These are phyloP conservation scores for Nigrograna mackinnonii DNA, from an alignment of 2,329 filamentous ascomycete species.

Conservation along the genomic window DNA sequence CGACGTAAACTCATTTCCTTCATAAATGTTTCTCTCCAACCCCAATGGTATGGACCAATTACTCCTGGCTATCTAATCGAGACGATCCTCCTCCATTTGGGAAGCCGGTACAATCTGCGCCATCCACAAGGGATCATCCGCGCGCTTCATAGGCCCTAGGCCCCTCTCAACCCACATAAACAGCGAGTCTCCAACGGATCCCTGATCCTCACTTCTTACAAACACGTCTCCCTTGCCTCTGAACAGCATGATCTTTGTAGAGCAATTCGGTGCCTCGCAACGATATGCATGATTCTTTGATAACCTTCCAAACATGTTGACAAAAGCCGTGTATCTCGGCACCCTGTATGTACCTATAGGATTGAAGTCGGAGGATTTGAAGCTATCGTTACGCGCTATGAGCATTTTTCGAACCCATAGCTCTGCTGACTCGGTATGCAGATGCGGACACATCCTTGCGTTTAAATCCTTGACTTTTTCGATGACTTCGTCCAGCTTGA, in stretches of 20 bases:
- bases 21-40: too few species aligned
- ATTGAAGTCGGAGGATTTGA: neutral
- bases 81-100: slow-evolving; percentile 4
- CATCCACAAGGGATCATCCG: slow-evolving; percentile 4
- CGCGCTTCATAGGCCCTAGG: neutral
- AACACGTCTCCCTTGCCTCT: neutral
- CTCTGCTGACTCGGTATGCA: neutral
- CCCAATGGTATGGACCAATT: too few species aligned
- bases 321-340: neutral
- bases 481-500: too few species aligned
- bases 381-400: too few species aligned
- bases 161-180: slow-evolving; percentile 1
- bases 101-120: slow-evolving; percentile 2
- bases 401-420: neutral
- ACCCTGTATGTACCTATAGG: neutral
- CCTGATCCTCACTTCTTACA: too few species aligned
- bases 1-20: too few species aligned
- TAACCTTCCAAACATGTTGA: too few species aligned
- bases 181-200: neutral
- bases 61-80: too few species aligned
- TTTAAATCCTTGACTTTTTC: too few species aligned
- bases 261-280: neutral
- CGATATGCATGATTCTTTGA: neutral
- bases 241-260: neutral
- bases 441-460: neutral